Evolutionary conservation across 768 basidiomycete species (phyloP).

Genomic region (Lactarius hatsudake): DNA sequence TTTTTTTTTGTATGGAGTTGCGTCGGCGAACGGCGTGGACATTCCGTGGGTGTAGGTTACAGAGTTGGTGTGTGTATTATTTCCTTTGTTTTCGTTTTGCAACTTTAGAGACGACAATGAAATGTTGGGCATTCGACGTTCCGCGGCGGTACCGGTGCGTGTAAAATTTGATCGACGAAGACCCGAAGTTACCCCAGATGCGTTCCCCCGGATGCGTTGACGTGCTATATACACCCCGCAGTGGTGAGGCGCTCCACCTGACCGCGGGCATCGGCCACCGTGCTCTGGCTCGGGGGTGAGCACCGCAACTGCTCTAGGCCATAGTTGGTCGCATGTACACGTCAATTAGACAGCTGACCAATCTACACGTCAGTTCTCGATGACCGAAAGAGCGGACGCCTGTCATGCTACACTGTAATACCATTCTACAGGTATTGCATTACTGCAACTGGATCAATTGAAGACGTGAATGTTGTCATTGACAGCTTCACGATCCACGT

Average conservation of each 20-base stretch:
- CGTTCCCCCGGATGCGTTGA: too few species aligned
- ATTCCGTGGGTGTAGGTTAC: not conserved
- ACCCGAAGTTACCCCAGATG: too few species aligned
- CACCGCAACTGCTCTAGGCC: not conserved
- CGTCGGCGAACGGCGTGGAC: constrained; percentile 1
- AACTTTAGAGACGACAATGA: not conserved
- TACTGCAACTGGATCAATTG: not conserved
- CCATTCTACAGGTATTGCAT: not conserved
- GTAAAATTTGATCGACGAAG: too few species aligned
- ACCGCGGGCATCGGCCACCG: too few species aligned
- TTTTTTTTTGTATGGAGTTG: constrained; percentile 1
- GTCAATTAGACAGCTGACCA: too few species aligned
- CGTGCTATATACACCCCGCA: too few species aligned
- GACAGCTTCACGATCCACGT: not conserved
- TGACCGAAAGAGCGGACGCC: too few species aligned
- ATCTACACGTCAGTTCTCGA: too few species aligned
- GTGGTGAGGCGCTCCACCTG: too few species aligned
- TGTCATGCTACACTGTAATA: not conserved
- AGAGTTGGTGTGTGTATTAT: not conserved
- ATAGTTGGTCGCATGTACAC: too few species aligned
- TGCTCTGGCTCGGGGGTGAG: too few species aligned
- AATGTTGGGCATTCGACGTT: not conserved
- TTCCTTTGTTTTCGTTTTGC: not conserved
- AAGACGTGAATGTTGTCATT: not conserved
- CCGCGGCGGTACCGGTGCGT: too few species aligned